phyloP scores from a whole-genome alignment of 352 stramenopile species.

The Plasmopara viticola region DNA sequence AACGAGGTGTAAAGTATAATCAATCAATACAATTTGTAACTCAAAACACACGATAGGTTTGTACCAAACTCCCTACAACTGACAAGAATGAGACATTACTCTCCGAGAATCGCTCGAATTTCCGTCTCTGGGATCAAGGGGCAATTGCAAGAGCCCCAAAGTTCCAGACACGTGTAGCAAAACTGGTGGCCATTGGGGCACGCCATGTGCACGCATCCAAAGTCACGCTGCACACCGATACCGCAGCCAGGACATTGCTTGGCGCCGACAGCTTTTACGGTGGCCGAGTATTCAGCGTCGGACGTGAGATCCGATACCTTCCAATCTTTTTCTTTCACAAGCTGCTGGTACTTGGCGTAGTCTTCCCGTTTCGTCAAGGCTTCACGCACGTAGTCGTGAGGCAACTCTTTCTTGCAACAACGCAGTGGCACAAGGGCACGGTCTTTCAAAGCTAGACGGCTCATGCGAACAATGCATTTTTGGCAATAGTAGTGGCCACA shows the following conservation, averaged over 20 bases:
- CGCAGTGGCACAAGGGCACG: slow-evolving; percentile 53
- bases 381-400: slow-evolving; percentile 51
- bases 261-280: slow-evolving; percentile 33
- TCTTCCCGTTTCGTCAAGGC: slow-evolving; percentile 23
- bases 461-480: slow-evolving; percentile 54
- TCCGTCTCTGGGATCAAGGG: slow-evolving; percentile 53
- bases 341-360: slow-evolving; percentile 38
- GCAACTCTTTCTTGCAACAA: slow-evolving; percentile 66
- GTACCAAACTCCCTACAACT: slow-evolving; percentile 4
- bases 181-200: slow-evolving; percentile 72
- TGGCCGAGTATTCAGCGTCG: slow-evolving; percentile 52
- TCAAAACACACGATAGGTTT: slow-evolving; percentile 5
- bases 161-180: slow-evolving; percentile 57
- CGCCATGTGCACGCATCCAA: slow-evolving; percentile 74
- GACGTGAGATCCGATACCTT: slow-evolving; percentile 48
- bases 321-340: slow-evolving; percentile 52
- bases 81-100: slow-evolving; percentile 17
- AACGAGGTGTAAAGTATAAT: too few relatives aligned
- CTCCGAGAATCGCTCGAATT: slow-evolving; percentile 40
- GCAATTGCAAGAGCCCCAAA: slow-evolving; percentile 53
- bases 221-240: slow-evolving; percentile 62
- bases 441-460: slow-evolving; percentile 45
- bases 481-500: slow-evolving; percentile 63
- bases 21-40: neutral
- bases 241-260: slow-evolving; percentile 77